phyloP scores from a whole-genome alignment of 495 filamentous ascomycete species.

The Tuber microsphaerosporum region DNA sequence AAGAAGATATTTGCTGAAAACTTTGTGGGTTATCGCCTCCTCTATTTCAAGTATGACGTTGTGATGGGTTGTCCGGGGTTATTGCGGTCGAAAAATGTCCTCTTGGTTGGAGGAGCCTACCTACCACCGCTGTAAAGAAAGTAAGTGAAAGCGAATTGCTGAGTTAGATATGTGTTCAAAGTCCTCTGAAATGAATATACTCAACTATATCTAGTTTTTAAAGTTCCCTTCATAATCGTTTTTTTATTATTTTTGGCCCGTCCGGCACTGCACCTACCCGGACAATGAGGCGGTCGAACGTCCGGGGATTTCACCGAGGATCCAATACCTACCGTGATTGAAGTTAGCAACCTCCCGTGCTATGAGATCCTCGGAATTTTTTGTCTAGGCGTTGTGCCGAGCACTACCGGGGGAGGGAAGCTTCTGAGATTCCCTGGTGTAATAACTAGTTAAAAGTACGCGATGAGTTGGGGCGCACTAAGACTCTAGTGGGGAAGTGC shows the following conservation, averaged over 20 bases:
- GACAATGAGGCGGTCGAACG: not conserved
- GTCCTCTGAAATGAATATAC: not conserved
- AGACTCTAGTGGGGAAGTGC: not conserved
- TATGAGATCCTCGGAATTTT: not conserved
- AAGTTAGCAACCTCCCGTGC: not conserved
- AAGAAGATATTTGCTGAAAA: not conserved
- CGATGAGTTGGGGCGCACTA: not conserved
- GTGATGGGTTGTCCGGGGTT: not conserved
- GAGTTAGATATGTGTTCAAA: not conserved
- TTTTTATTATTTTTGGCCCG: not conserved
- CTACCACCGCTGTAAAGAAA: not conserved
- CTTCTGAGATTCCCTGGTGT: not conserved
- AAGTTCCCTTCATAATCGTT: not conserved
- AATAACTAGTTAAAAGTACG: not conserved
- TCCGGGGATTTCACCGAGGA: not conserved
- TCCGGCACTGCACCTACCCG: not conserved
- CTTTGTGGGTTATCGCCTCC: not conserved
- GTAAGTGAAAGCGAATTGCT: not conserved
- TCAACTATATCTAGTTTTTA: not conserved
- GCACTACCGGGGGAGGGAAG: not conserved
- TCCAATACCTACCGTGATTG: no score
- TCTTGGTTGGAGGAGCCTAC: not conserved
- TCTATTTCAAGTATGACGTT: not conserved
- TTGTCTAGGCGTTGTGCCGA: not conserved
- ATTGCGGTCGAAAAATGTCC: not conserved